Conservation (phyloP, 2,329 filamentous ascomycete species). For the Nemania abortiva region DNA sequence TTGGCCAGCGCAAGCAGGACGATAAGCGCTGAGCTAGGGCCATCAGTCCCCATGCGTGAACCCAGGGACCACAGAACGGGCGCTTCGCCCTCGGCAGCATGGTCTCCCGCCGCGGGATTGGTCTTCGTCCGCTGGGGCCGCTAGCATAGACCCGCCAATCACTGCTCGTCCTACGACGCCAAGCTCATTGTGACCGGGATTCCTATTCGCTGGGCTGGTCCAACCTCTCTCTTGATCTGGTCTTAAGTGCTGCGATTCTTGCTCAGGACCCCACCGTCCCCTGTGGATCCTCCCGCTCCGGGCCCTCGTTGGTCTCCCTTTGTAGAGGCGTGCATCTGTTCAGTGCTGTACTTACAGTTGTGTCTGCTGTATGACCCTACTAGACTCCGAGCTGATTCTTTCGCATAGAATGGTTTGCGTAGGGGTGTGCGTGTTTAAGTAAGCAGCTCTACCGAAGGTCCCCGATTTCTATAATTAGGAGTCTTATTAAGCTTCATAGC, state of each 20-base stretch:
- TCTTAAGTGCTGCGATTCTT: constrained; percentile 15
- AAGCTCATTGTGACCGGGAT: constrained; percentile 6
- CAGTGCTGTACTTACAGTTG: not conserved
- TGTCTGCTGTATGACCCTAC: not conserved
- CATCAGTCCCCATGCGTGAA: constrained; percentile 25
- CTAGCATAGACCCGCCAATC: constrained; percentile 36
- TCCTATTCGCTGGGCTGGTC: constrained; percentile 12
- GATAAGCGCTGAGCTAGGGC: constrained; percentile 49
- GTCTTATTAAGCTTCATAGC: not conserved
- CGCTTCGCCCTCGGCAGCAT: constrained; percentile 45
- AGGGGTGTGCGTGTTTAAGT: not conserved
- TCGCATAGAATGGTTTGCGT: not conserved
- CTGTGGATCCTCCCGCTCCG: constrained; percentile 19
- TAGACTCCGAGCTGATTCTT: not conserved
- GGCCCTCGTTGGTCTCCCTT: constrained; percentile 3
- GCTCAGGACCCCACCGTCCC: constrained; percentile 16
- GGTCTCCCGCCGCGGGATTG: constrained; percentile 45
- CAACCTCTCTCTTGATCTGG: constrained; percentile 13
- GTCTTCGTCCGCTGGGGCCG: constrained; percentile 23
- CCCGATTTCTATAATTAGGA: constrained; percentile 34
- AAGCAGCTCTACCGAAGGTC: constrained; percentile 14
- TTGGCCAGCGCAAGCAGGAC: constrained; percentile 40
- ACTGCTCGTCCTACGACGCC: not conserved
- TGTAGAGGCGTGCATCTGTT: not conserved
- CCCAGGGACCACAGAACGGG: constrained; percentile 35